Evolutionary conservation across 1,284 basidiomycete species (phyloP).

Genomic region (Boletellus deceptivus): DNA sequence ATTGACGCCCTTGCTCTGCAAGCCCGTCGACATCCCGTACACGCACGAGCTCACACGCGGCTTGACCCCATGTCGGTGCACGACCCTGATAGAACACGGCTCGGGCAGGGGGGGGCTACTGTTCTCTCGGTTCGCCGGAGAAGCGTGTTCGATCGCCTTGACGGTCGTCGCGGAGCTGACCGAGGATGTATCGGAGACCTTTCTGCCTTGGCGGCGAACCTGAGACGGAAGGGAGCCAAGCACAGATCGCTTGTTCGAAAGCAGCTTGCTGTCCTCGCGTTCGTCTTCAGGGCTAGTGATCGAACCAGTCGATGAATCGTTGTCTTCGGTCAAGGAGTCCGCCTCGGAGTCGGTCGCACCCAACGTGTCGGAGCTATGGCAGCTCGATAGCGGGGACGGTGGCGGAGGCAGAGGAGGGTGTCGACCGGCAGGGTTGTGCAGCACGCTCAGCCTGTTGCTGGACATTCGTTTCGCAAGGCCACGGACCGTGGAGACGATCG

Average conservation of each 20-base stretch:
- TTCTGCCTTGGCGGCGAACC: slow-evolving; percentile 46
- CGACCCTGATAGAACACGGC: slow-evolving; percentile 27
- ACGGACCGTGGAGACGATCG: slow-evolving; percentile 47
- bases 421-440: slow-evolving; percentile 17
- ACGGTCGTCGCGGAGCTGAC: slow-evolving; percentile 42
- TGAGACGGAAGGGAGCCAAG: slow-evolving; percentile 45
- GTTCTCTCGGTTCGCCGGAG: slow-evolving; percentile 23
- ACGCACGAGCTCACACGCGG: slow-evolving; percentile 30
- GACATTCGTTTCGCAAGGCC: slow-evolving; percentile 56
- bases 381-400: slow-evolving; percentile 39
- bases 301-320: slow-evolving; percentile 58
- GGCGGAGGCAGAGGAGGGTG: slow-evolving; percentile 17
- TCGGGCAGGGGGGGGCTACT: slow-evolving; percentile 15
- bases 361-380: slow-evolving; percentile 41
- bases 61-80: slow-evolving; percentile 25
- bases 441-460: slow-evolving; percentile 32
- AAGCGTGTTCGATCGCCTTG: slow-evolving; percentile 23
- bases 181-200: slow-evolving; percentile 55
- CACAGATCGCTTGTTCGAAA: slow-evolving; percentile 37
- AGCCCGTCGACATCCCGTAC: slow-evolving; percentile 24
- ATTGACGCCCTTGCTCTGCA: slow-evolving; percentile 15
- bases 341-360: slow-evolving; percentile 59
- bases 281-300: slow-evolving; percentile 50
- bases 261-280: slow-evolving; percentile 39
- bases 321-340: slow-evolving; percentile 62